Evolutionary conservation across 257 asterid genomes (phyloP), one percentile per base, ranked within the genome.

Genomic region (Jacaranda mimosifolia): DNA sequence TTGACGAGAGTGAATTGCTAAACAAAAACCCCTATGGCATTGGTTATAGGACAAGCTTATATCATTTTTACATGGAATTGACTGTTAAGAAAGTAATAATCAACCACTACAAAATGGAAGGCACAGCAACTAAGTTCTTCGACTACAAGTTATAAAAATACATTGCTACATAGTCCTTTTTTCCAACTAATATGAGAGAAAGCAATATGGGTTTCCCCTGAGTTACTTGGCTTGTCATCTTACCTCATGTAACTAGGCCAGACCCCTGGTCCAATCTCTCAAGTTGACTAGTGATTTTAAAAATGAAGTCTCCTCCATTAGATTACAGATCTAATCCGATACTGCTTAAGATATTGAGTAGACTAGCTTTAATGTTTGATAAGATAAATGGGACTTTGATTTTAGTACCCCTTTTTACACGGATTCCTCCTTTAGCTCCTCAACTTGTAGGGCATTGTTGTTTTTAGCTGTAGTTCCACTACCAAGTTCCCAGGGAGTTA

Each of bases 131-230:
- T 67, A 60, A 43, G 40, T 52, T 52, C 46, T 68, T 62, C 70
- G 67, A 68, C 69, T 36, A 77, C 78, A 73, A 45, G 72, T 60
- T 3, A 59, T 72, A 67, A 53, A 53, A 63, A 26, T 58, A 72
- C 13, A 26, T 55, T 72, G 70, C 32, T 36, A 62, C 13, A 26
- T 19, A 15, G 58, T 39, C 46, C 32, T 58, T 57, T 64, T 63
- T 56, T 21, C 32, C 72, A 69, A 74, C 55, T 14, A 67, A 65
- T 18, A 58, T 58, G 9, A 71, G 49, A 11, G 9, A 77, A 58
- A 9, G 45, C 55, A 5, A 57, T 32, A 39, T 39, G 21, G 38
- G 64, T 59, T 57, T 64, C 64, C 63, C 58, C 58, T 8, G 19
- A 45, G 59, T 68, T 66, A 74, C 38, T 48, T 36, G 63, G 9